A percentile compares a stretch with the other conserved stretches of the same genome.
These are phyloP conservation scores for Mycena vitilis DNA, from an alignment of 768 basidiomycete genomes.

Conservation along the genomic window DNA sequence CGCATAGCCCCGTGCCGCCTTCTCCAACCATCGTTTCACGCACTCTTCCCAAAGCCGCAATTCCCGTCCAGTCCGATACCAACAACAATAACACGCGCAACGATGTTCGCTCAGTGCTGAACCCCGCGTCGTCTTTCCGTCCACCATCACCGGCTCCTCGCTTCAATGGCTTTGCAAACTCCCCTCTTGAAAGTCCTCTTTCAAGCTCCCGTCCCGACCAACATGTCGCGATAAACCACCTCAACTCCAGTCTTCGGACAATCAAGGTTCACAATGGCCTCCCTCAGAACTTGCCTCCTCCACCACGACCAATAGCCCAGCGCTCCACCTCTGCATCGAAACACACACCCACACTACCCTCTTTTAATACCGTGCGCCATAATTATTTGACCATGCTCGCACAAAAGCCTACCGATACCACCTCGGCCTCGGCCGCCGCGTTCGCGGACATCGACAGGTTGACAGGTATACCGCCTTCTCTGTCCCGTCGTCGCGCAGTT, in stretches of 20 bases:
- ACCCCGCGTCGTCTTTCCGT: conserved; percentile 26
- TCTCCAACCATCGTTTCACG: conserved; percentile 24
- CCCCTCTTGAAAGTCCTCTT: conserved; percentile 51
- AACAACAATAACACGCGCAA: conserved; percentile 17
- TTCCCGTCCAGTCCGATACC: conserved; percentile 29
- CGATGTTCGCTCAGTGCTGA: conserved; percentile 33
- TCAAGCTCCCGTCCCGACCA: conserved; percentile 41
- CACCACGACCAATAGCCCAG: conserved; percentile 57
- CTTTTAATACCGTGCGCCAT: conserved; percentile 47
- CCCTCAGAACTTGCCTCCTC: conserved; percentile 59
- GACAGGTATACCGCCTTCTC: conserved; percentile 25
- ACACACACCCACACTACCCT: conserved; percentile 36
- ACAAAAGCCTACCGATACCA: conserved; percentile 43
- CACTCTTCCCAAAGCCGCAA: conserved; percentile 20
- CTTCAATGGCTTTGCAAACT: conserved; percentile 42
- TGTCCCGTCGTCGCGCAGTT: conserved; percentile 8
- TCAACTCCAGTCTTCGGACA: conserved; percentile 25
- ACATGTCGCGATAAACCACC: conserved; percentile 58
- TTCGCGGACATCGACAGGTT: conserved; percentile 10
- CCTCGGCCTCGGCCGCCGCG: conserved; percentile 12
- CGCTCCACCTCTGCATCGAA: conserved; percentile 43
- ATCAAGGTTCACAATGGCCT: conserved; percentile 53
- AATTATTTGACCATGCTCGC: conserved; percentile 63
- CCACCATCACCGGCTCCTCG: conserved; percentile 35
- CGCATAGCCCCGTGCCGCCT: conserved; percentile 24